phyloP scores from a whole-genome alignment of 805 yeast genomes.

The Schwanniomyces yamadae region DNA sequence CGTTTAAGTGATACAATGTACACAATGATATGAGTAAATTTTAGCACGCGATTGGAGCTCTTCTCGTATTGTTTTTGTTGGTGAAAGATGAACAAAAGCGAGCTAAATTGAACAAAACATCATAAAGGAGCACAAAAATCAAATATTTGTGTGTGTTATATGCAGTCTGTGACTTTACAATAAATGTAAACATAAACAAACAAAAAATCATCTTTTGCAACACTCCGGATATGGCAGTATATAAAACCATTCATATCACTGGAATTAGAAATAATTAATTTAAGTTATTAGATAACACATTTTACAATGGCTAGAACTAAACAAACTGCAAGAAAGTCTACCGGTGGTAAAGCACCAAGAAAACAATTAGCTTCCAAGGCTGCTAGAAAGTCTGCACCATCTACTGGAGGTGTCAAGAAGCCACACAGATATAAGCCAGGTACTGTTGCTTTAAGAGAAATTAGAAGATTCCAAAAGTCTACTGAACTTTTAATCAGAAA shows the following conservation, averaged over 20 bases:
- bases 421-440: slow-evolving; percentile 55
- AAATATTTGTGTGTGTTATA: background rate
- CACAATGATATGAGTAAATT: background rate
- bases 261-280: background rate
- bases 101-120: background rate
- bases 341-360: slow-evolving; percentile 54
- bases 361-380: slow-evolving; percentile 52
- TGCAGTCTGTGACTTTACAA: background rate
- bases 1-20: background rate
- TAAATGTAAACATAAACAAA: slow-evolving; percentile 1
- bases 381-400: slow-evolving; percentile 51
- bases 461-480: slow-evolving; percentile 50
- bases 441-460: slow-evolving; percentile 53
- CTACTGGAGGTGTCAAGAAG: slow-evolving; percentile 51
- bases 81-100: too few species aligned
- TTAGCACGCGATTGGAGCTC: background rate
- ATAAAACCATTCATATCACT: slow-evolving; percentile 2
- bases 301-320: slow-evolving; percentile 47
- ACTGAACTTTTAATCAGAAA: slow-evolving; percentile 50
- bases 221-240: slow-evolving; percentile 2
- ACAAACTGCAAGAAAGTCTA: slow-evolving; percentile 51
- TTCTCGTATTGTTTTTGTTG: slow-evolving; percentile 1
- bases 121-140: background rate
- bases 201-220: background rate
- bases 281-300: background rate